A percentile compares a stretch with the other conserved stretches of the same genome.
These are phyloP conservation scores for Boletus rex-veris DNA, from an alignment of 768 basidiomycete species.

Conservation along the genomic window DNA sequence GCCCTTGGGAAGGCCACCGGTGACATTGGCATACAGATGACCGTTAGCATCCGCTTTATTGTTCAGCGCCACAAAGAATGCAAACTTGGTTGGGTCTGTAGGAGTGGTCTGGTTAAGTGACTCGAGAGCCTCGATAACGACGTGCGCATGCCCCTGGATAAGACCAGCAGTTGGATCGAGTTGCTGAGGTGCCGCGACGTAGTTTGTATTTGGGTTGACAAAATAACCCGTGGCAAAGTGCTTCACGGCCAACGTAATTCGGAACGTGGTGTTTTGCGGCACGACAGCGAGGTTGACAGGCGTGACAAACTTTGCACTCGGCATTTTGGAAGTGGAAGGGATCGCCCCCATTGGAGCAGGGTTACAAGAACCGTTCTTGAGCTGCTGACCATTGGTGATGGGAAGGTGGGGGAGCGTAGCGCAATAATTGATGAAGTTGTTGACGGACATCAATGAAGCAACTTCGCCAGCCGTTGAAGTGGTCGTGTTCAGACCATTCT, in stretches of 20 bases:
- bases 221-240: conserved; percentile 54
- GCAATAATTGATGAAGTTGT: conserved; percentile 77
- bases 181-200: conserved; percentile 54
- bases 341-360: conserved; percentile 60
- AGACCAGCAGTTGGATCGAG: conserved; percentile 42
- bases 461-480: conserved; percentile 43
- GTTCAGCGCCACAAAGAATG: conserved; percentile 59
- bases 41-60: conserved; percentile 41
- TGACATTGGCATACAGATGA: conserved; percentile 44
- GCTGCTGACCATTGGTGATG: conserved; percentile 59
- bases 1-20: conserved; percentile 53
- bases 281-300: conserved; percentile 45
- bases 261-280: conserved; percentile 47
- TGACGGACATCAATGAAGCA: conserved; percentile 56
- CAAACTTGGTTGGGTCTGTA: conserved; percentile 48
- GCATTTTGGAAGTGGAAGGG: conserved; percentile 46
- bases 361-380: conserved; percentile 54
- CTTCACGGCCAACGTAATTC: conserved; percentile 46
- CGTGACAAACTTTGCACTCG: conserved; percentile 49
- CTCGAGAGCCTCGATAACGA: conserved; percentile 53
- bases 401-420: conserved; percentile 43
- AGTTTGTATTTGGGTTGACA: conserved; percentile 51
- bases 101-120: conserved; percentile 47
- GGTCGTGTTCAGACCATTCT: conserved; percentile 42
- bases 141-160: conserved; percentile 60